A percentile compares a stretch with the other conserved stretches of the same genome.
Evolutionary conservation across 345 rosid species (phyloP).

Genomic region (Aquilaria yunnanensis): DNA sequence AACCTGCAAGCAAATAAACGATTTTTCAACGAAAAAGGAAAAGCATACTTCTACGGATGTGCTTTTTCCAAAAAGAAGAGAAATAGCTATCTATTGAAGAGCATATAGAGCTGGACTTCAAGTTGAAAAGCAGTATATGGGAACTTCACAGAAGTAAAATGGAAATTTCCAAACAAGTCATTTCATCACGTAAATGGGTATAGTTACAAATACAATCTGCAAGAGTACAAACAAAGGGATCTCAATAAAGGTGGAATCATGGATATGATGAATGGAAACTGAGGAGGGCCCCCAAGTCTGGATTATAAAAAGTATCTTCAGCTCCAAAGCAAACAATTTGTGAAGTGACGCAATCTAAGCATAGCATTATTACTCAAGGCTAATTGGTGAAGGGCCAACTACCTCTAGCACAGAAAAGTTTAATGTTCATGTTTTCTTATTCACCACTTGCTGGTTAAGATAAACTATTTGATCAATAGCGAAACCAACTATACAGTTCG

Average conservation of each 20-base stretch:
- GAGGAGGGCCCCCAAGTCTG: too few species aligned
- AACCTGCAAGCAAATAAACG: conserved; percentile 1
- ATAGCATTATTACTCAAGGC: too few species aligned
- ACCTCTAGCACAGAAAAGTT: conserved; percentile 40
- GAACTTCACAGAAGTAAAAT: not conserved
- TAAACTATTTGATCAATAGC: conserved; percentile 52
- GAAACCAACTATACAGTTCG: too few species aligned
- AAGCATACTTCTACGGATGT: not conserved
- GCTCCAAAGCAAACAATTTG: too few species aligned
- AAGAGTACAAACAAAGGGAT: too few species aligned
- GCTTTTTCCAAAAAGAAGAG: not conserved
- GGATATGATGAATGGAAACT: too few species aligned
- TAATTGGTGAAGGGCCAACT: too few species aligned
- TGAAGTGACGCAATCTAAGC: too few species aligned
- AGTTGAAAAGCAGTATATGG: not conserved
- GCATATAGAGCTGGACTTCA: not conserved
- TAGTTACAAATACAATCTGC: too few species aligned
- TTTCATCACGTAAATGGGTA: not conserved
- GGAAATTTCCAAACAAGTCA: not conserved
- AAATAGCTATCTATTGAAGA: not conserved
- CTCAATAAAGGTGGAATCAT: too few species aligned
- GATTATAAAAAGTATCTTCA: too few species aligned
- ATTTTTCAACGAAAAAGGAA: not conserved
- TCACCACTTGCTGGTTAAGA: conserved; percentile 57
- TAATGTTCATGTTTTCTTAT: conserved; percentile 58